Evolutionary conservation across 352 stramenopile species (phyloP), one percentile per base, ranked within the genome.

Genomic region (Peronospora tabacina): DNA sequence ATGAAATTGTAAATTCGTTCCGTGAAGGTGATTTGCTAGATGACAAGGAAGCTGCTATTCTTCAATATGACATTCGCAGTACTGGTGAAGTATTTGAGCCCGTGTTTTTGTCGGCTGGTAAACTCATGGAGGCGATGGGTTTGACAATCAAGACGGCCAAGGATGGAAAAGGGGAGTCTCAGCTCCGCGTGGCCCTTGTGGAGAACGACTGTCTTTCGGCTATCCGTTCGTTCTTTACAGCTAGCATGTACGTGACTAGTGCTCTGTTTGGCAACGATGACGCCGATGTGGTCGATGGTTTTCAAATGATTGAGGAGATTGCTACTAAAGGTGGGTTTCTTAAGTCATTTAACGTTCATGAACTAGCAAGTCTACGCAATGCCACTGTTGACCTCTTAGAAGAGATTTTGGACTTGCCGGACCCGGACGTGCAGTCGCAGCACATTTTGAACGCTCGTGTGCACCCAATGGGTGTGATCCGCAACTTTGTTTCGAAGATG

Each of bases 401-500:
- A 51, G 75, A 83, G 24, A 84, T 93, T 40, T 28, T 93, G 28
- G 82, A 93, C 46, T 49, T 93, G 28, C 80, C 82, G 10, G 82
- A 93, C 47, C 82, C 82, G 2, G 79, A 90, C 8, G 64, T 70
- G 10, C 68, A 68, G 51, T 90, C 76, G 3, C 76, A 82, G 55
- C 76, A 90, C 44, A 72, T 90, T 28, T 70, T 66, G 6, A 70
- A 73, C 11, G 67, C 71, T 0, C 68, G 63, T 32, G 74, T 90
- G 11, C 82, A 92, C 54, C 82, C 80, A 16, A 80, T 92, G 51
- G 82, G 82, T 44, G 74, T 90, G 30, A 87, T 88, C 22, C 82
- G 82, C 44, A 92, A 90, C 71, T 92, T 92, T 72, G 82, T 92
- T n/a, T 70, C 52, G 34, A 90, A 92, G 67, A 92, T 88, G 79